Conservation (phyloP, 257 asterid genomes). For the Gynochthodes officinalis region DNA sequence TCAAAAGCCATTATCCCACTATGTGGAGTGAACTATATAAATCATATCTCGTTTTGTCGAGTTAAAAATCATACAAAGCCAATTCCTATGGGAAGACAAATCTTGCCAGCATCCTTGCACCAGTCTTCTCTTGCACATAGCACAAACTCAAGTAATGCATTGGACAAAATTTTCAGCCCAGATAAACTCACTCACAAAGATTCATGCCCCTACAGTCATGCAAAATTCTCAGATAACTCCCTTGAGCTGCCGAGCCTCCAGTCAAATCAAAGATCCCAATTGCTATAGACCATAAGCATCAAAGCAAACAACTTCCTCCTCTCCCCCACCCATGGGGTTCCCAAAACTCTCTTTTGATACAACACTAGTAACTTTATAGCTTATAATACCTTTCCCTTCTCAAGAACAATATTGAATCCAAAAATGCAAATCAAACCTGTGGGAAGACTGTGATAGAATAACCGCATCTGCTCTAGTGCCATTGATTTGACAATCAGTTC, state of each 20-base stretch:
- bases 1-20: no score
- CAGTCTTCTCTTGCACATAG: not conserved
- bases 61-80: no score
- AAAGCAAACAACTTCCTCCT: not conserved
- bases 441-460: constrained; percentile 82
- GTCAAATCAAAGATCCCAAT: not conserved
- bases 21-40: no score
- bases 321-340: not conserved
- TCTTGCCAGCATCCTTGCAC: not conserved
- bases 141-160: not conserved
- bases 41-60: no score
- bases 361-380: not conserved
- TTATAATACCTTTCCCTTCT: not conserved
- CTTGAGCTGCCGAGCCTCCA: not conserved
- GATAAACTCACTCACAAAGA: not conserved
- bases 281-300: not conserved
- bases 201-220: not conserved
- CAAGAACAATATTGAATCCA: not conserved
- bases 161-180: not conserved
- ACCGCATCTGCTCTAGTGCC: constrained; percentile 95
- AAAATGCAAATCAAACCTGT: constrained; percentile 49
- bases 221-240: not conserved
- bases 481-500: constrained; percentile 95
- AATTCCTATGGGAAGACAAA: no score
- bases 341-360: not conserved